A percentile compares a stretch with the other conserved stretches of the same genome.
phyloP scores from a whole-genome alignment of 805 yeast genomes.

The Yarrowia hollandica region DNA sequence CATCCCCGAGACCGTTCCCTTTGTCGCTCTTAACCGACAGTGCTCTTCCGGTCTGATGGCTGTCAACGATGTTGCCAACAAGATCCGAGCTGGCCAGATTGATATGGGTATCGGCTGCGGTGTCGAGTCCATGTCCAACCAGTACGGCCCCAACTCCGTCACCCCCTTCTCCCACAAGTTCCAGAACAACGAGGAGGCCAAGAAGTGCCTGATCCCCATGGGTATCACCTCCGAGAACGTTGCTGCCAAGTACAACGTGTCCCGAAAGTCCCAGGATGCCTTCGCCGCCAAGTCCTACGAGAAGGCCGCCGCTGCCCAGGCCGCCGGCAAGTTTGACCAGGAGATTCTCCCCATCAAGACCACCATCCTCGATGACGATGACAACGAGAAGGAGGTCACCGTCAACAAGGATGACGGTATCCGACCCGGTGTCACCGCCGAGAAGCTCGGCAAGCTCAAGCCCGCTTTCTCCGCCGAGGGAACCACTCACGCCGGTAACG shows the following conservation, averaged over 20 bases:
- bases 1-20: constrained; percentile 75
- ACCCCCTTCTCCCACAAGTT: constrained; percentile 58
- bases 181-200: constrained; percentile 50
- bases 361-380: constrained; percentile 56
- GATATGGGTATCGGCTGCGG: constrained; percentile 90
- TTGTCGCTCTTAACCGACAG: constrained; percentile 85
- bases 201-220: constrained; percentile 89
- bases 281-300: constrained; percentile 86
- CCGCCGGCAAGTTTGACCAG: constrained; percentile 72
- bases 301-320: constrained; percentile 77
- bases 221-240: constrained; percentile 94
- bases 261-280: constrained; percentile 75
- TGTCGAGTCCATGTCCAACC: constrained; percentile 89
- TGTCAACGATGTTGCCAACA: constrained; percentile 83
- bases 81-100: constrained; percentile 83
- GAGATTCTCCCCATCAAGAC: constrained; percentile 84
- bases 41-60: constrained; percentile 95
- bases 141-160: constrained; percentile 78
- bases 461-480: constrained; percentile 89
- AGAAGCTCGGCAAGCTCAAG: constrained; percentile 67
- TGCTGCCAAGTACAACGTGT: constrained; percentile 61
- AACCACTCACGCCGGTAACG: constrained; percentile 90
- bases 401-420: constrained; percentile 86
- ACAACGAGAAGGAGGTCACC: constrained; percentile 52
- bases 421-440: constrained; percentile 79